A percentile compares a stretch with the other conserved stretches of the same genome.
Evolutionary conservation across 495 filamentous ascomycete species (phyloP).

Genomic region (Staphylotrichum longicolle): DNA sequence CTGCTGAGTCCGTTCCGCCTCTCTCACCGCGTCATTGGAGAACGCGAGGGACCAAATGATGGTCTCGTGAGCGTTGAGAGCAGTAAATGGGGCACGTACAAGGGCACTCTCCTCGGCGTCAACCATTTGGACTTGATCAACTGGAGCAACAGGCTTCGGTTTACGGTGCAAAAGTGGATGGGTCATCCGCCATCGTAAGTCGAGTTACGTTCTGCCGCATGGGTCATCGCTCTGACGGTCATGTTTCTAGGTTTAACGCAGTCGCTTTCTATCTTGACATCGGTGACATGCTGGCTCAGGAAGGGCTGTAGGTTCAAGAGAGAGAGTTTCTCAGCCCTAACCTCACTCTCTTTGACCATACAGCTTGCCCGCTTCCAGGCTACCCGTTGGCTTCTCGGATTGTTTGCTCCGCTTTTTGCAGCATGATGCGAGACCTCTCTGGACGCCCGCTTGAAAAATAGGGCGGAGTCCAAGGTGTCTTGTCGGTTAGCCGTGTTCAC

Average conservation of each 20-base stretch:
- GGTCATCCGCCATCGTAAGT: constrained; percentile 69
- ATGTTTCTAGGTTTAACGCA: constrained; percentile 74
- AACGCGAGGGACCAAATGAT: constrained; percentile 81
- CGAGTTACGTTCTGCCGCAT: background rate
- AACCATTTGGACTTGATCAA: constrained; percentile 94
- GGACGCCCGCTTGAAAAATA: background rate
- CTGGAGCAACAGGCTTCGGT: constrained; percentile 84
- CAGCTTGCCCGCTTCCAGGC: too few species aligned
- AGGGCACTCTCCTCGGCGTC: constrained; percentile 83
- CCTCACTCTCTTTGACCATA: background rate
- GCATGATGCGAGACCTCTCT: background rate
- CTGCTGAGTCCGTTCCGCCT: constrained; percentile 70
- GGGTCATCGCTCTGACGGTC: constrained; percentile 14
- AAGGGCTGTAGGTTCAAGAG: constrained; percentile 50
- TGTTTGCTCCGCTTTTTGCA: too few species aligned
- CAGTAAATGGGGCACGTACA: constrained; percentile 85
- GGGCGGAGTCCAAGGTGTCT: background rate
- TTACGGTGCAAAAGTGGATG: constrained; percentile 63
- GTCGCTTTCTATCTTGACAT: constrained; percentile 94
- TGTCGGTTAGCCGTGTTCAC: background rate
- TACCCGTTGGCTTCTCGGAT: too few species aligned
- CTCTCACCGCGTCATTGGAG: constrained; percentile 67
- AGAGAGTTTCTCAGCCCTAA: background rate
- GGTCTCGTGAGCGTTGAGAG: constrained; percentile 88
- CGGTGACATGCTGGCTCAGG: constrained; percentile 77